phyloP scores from a whole-genome alignment of 2,329 filamentous ascomycete genomes.

The Helminthosporium solani region DNA sequence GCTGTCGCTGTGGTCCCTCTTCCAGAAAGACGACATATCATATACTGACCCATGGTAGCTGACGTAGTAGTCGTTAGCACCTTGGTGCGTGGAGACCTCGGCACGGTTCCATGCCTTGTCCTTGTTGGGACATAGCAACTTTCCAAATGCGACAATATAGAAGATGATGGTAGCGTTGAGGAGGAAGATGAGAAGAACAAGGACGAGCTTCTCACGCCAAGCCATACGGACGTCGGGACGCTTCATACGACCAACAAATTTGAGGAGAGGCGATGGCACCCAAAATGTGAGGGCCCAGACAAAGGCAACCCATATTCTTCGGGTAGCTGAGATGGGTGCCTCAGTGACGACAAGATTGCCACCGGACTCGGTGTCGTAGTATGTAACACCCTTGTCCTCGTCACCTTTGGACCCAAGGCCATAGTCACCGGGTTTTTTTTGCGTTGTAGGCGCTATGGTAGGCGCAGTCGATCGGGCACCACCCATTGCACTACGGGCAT shows the following conservation, averaged over 20 bases:
- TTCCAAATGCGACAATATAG: constrained; percentile 86
- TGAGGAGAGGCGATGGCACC: constrained; percentile 84
- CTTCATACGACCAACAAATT: constrained; percentile 90
- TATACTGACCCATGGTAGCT: constrained; percentile 87
- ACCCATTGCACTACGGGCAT: constrained; percentile 47
- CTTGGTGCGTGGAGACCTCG: constrained; percentile 70
- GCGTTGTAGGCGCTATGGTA: constrained; percentile 62
- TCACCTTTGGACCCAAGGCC: constrained; percentile 87
- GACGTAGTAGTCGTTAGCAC: constrained; percentile 79
- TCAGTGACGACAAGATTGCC: constrained; percentile 75
- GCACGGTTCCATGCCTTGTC: constrained; percentile 81
- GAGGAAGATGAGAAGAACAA: constrained; percentile 77
- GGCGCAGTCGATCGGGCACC: constrained; percentile 50
- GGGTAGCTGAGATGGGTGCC: constrained; percentile 60
- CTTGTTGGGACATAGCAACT: constrained; percentile 82
- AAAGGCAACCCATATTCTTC: constrained; percentile 76
- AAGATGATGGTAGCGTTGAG: constrained; percentile 83
- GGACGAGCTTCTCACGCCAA: constrained; percentile 91
- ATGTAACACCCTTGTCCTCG: constrained; percentile 47
- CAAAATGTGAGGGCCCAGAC: constrained; percentile 90
- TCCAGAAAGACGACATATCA: constrained; percentile 88
- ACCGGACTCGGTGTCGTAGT: constrained; percentile 80
- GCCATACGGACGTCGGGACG: constrained; percentile 94
- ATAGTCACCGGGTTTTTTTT: constrained; percentile 69
- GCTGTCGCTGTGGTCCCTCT: constrained; percentile 76